Conservation (phyloP, 2,329 filamentous ascomycete genomes). For the Clathrospora elynae region DNA sequence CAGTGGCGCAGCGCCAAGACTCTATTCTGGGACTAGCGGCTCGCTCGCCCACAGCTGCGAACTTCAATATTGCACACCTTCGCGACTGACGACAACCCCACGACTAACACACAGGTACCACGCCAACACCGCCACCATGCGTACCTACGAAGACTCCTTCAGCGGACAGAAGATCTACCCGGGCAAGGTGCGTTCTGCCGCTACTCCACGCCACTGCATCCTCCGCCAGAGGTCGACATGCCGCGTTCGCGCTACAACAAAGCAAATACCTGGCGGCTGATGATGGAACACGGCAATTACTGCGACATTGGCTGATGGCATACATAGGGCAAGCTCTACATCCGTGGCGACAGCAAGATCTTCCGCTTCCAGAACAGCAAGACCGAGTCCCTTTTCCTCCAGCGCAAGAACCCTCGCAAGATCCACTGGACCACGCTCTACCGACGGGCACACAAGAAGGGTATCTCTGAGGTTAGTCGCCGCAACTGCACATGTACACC, state of each 20-base stretch:
- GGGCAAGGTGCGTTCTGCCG: conserved; percentile 67
- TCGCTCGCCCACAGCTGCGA: conserved; percentile 26
- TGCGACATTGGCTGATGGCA: conserved; percentile 38
- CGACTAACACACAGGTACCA: conserved; percentile 48
- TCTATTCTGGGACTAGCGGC: conserved; percentile 14
- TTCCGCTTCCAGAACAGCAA: conserved; percentile 99
- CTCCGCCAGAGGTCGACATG: conserved; percentile 32
- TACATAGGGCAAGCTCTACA: conserved; percentile 93
- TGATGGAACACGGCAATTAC: conserved; percentile 11
- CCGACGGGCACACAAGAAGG: conserved; percentile 99
- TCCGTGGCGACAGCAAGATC: conserved; percentile 99
- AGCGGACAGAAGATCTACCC: conserved; percentile 79
- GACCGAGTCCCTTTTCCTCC: conserved; percentile 98
- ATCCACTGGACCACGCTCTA: conserved; percentile 98
- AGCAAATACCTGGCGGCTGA: conserved; percentile 23
- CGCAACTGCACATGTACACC: conserved; percentile 7
- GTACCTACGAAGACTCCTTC: conserved; percentile 80
- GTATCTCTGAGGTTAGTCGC: conserved; percentile 93
- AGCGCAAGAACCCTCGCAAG: conserved; percentile 99
- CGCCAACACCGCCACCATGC: conserved; percentile 64
- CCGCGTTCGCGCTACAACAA: conserved; percentile 21
- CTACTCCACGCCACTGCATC: conserved; percentile 12
- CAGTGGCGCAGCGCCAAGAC: conserved; percentile 18
- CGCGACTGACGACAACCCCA: conserved; percentile 42
- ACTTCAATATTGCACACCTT: conserved; percentile 35